Conservation (phyloP, 148 eudicot species). For the Beta vulgaris region DNA sequence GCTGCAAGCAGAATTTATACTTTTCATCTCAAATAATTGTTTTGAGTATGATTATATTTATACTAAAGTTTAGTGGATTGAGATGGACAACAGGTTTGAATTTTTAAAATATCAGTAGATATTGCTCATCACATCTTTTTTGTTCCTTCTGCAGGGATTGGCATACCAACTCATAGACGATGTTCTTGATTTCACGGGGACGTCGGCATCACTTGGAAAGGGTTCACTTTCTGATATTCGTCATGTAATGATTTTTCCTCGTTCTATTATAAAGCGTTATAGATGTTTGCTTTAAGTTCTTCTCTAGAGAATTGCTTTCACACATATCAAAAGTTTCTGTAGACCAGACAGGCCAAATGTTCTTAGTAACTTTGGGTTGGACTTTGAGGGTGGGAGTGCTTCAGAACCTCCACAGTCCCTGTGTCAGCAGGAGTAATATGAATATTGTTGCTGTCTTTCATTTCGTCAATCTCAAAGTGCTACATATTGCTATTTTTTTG, state of each 20-base stretch:
- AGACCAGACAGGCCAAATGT: not conserved
- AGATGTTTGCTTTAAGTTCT: not conserved
- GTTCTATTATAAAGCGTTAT: not conserved
- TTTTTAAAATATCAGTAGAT: not conserved
- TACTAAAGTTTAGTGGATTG: not conserved
- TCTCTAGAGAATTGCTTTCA: not conserved
- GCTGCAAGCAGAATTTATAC: not conserved
- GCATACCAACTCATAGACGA: constrained; percentile 92
- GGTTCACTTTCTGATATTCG: constrained; percentile 90
- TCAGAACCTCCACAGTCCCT: not conserved
- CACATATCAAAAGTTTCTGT: not conserved
- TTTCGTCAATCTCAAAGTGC: constrained; percentile 16
- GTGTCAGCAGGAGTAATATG: not conserved
- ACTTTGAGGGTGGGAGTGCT: too few relatives aligned
- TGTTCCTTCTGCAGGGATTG: constrained; percentile 58
- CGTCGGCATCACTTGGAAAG: constrained; percentile 89
- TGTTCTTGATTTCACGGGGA: constrained; percentile 91
- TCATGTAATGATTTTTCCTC: constrained; percentile 51
- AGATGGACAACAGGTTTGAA: not conserved
- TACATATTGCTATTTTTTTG: constrained; percentile 14
- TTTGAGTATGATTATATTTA: not conserved
- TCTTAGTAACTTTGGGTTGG: not conserved
- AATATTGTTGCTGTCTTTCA: not conserved
- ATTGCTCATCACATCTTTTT: constrained; percentile 15
- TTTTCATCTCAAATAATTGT: not conserved